Evolutionary conservation across 2,329 filamentous ascomycete genomes (phyloP), one percentile per base, ranked within the genome.

Genomic region (Trichoderma semiorbis): DNA sequence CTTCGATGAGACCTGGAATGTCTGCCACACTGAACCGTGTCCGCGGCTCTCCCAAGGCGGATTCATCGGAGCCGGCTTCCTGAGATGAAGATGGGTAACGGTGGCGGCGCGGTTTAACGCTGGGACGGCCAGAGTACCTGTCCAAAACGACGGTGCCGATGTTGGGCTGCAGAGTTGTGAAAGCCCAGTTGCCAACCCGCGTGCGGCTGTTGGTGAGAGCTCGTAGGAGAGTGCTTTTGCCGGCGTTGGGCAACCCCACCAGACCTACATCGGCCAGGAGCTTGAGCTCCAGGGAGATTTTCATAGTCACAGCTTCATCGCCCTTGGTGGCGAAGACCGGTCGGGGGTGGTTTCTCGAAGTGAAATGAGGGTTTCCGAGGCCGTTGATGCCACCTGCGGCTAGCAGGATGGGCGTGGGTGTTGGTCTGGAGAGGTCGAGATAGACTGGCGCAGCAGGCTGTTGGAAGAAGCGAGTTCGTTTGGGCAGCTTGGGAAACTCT

Each of bases 71-170:
- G 6, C 80, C 84, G 76, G 78, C 84, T 21, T 76, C 82, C 77
- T 82, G 77, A 74, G 83, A 61, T 85, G 75, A 60, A 7, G 58
- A n/a, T 77, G 82, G 79, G 55, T 78, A 75, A 77, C 78, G 79
- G 10, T 75, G 77, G 6, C 78, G 77, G 68, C 78, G 80, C 66
- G 81, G 82, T 57, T 79, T 81, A 60, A 87, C 80, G 7, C 83
- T 70, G 1, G 94, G 93, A 0, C 93, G 89, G 3, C 95, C 94
- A 72, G 90, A 91, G 83, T 96, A 89, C 79, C 95, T 89, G 80
- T 99, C 96, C 12, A 99, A 88, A 16, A 98, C 92, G 7, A 99
- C 94, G 0, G 96, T 99, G 65, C 96, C 96, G 69, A 99, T 97
- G 76, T 97, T 98, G 3, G 96, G 96, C 76, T 95, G 92, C 10